Conservation (phyloP, 768 basidiomycete species). For the Tylopilus sp. region DNA sequence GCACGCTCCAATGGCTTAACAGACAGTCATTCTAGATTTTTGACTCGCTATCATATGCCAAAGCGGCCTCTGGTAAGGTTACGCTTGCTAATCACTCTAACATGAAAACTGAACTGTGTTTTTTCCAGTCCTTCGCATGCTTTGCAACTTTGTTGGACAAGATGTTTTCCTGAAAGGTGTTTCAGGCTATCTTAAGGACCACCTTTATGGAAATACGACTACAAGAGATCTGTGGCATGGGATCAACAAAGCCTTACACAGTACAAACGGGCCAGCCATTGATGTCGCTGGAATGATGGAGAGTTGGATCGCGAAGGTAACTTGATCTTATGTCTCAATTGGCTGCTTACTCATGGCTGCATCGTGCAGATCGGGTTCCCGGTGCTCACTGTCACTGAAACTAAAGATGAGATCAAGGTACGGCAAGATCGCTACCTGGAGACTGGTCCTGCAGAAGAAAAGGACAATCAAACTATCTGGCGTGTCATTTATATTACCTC, state of each 20-base stretch:
- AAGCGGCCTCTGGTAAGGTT: slow-evolving; percentile 66
- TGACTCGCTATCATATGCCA: slow-evolving; percentile 83
- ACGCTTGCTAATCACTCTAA: background rate
- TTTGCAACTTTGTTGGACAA: slow-evolving; percentile 84
- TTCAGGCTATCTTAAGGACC: slow-evolving; percentile 87
- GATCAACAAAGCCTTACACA: slow-evolving; percentile 69
- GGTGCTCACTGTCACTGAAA: slow-evolving; percentile 82
- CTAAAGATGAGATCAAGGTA: slow-evolving; percentile 63
- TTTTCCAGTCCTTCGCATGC: slow-evolving; percentile 81
- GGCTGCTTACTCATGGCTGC: background rate
- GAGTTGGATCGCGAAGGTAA: slow-evolving; percentile 83
- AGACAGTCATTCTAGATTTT: slow-evolving; percentile 58
- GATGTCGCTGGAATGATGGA: slow-evolving; percentile 83
- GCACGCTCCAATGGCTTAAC: background rate
- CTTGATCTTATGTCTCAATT: background rate
- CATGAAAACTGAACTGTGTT: background rate
- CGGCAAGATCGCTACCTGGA: slow-evolving; percentile 92
- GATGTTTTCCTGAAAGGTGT: slow-evolving; percentile 86
- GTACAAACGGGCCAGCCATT: slow-evolving; percentile 27
- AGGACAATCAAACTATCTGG: slow-evolving; percentile 91
- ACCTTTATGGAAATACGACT: slow-evolving; percentile 79
- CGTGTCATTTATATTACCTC: slow-evolving; percentile 24
- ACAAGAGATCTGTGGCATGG: slow-evolving; percentile 89
- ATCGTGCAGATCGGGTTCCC: slow-evolving; percentile 73
- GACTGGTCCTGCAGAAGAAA: slow-evolving; percentile 70